These are phyloP conservation scores for Fragosphaeria purpurea DNA, from an alignment of 2,329 filamentous ascomycete species.

Conservation along the genomic window DNA sequence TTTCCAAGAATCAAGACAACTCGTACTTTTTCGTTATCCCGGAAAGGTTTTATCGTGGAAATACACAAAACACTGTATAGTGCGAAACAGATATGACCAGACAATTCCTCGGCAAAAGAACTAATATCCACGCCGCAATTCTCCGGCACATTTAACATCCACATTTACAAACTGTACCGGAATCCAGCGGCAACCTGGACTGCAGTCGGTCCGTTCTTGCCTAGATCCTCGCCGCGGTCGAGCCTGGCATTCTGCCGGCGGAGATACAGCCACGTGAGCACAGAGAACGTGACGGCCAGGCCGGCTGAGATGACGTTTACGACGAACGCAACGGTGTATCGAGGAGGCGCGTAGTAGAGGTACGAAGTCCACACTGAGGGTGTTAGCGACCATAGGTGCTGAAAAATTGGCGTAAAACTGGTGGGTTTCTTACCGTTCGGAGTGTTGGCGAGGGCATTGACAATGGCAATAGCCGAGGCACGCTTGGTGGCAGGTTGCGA, in stretches of 20 bases:
- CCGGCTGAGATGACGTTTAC: constrained; percentile 19
- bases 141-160: too few relatives aligned
- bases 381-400: too few relatives aligned
- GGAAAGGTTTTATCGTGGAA: too few relatives aligned
- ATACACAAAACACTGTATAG: too few relatives aligned
- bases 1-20: too few relatives aligned
- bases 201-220: constrained; percentile 19
- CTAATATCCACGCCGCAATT: too few relatives aligned
- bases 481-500: constrained; percentile 18
- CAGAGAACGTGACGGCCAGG: constrained; percentile 19
- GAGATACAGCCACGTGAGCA: constrained; percentile 18
- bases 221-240: constrained; percentile 16
- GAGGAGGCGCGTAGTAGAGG: constrained; percentile 18
- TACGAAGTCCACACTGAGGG: constrained; percentile 17
- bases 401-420: too few relatives aligned
- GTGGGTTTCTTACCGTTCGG: constrained; percentile 11
- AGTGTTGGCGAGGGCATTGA: constrained; percentile 21
- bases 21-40: too few relatives aligned
- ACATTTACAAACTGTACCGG: constrained; percentile 8
- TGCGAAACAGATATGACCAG: too few relatives aligned
- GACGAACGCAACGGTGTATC: constrained; percentile 19
- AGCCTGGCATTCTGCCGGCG: constrained; percentile 18
- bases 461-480: constrained; percentile 19
- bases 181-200: constrained; percentile 19
- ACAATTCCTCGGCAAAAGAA: too few relatives aligned